Conservation (phyloP, 163 green algal genomes). For the Scenedesmus sp. region DNA sequence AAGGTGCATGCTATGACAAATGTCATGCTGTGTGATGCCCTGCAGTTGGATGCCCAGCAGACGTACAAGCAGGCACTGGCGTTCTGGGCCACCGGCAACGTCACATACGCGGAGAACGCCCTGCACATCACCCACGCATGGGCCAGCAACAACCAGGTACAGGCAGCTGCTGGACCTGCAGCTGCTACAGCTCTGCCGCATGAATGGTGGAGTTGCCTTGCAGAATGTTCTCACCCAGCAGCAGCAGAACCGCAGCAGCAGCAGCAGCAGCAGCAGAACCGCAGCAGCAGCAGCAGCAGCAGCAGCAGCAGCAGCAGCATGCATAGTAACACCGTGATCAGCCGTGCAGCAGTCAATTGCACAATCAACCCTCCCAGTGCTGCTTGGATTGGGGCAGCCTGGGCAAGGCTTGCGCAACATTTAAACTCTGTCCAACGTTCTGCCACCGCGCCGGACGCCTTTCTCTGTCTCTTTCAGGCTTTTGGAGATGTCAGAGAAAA, state of each 20-base stretch:
- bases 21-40: no score
- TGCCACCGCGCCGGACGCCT: no score
- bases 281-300: background rate
- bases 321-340: background rate
- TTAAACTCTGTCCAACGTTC: background rate
- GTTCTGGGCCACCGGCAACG: constrained; percentile 14
- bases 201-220: background rate
- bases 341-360: no score
- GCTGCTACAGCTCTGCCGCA: background rate
- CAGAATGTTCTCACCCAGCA: no score
- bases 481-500: constrained; percentile 27
- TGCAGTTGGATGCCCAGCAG: constrained; percentile 31
- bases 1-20: no score
- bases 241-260: background rate
- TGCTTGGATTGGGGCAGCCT: no score
- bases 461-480: background rate
- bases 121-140: constrained; percentile 27
- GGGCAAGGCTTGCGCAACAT: background rate
- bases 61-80: constrained; percentile 47
- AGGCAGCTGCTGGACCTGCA: background rate
- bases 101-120: background rate
- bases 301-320: background rate
- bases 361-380: no score
- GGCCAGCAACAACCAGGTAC: constrained; percentile 39
- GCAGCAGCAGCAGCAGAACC: background rate